A percentile compares a stretch with the other conserved stretches of the same genome.
Conservation (phyloP, 768 basidiomycete species). For the Obba rivulosa region DNA sequence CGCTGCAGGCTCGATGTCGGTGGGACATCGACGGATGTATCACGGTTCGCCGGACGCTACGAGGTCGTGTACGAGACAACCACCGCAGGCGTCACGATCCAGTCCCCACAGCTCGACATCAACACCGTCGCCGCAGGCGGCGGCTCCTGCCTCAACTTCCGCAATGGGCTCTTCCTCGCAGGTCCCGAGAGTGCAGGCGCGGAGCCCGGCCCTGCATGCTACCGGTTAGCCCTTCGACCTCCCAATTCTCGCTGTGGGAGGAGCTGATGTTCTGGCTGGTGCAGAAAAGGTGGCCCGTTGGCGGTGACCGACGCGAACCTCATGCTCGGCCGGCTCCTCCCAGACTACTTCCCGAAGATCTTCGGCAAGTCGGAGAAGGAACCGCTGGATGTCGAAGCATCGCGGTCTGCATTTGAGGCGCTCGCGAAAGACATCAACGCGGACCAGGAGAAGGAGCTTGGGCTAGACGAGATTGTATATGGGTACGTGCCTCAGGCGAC, state of each 20-base stretch:
- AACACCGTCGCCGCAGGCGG: constrained; percentile 96
- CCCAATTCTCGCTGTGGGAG: neutral
- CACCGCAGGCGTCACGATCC: constrained; percentile 89
- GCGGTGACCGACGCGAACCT: constrained; percentile 94
- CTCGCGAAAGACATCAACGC: constrained; percentile 69
- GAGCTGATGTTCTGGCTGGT: neutral
- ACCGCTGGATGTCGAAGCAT: constrained; percentile 72
- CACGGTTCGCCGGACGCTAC: constrained; percentile 85
- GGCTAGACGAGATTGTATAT: constrained; percentile 82
- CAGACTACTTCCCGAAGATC: constrained; percentile 92
- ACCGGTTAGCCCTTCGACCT: constrained; percentile 50
- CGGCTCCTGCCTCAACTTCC: constrained; percentile 83
- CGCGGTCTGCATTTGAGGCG: constrained; percentile 58
- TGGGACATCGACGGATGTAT: constrained; percentile 94
- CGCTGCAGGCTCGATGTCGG: constrained; percentile 76
- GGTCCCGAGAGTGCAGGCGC: constrained; percentile 94
- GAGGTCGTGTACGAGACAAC: constrained; percentile 95
- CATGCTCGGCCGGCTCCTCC: constrained; percentile 80
- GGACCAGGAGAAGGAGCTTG: constrained; percentile 50
- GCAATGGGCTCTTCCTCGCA: constrained; percentile 85
- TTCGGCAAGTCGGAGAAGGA: constrained; percentile 89
- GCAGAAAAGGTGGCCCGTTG: constrained; percentile 83
- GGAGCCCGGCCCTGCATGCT: constrained; percentile 90
- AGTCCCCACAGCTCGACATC: constrained; percentile 90
- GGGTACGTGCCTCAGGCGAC: constrained; percentile 41